Base-by-base conservation (phyloP, 768 basidiomycete species). In the Kondoa subrosea region DNA sequence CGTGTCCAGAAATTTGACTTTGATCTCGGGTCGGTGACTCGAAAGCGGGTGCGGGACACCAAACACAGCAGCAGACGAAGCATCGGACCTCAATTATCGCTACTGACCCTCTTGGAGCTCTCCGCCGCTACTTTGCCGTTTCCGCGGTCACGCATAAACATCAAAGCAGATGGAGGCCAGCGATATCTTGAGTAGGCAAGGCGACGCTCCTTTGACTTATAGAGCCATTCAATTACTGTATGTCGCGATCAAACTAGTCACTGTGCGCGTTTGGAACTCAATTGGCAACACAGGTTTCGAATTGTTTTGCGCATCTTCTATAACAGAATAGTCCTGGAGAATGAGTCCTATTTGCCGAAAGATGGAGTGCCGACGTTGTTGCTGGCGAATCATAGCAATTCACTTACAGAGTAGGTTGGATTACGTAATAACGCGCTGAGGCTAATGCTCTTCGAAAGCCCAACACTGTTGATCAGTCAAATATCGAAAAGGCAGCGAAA, bases 261-360 rank as follows among this genome's bases (percentile, higher is more conserved):
- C n/a, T n/a, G n/a, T n/a, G n/a, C n/a, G 40, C 40, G 12, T 50
- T 21, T 50, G 21, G 40, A n/a, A 8, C 40, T 50, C 12, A 50
- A 50, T 50, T 50, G 40, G 21, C 12, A 50, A 27, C 4, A 25
- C 58, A 25, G 21, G 14, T 59, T 59, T 31, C 58, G 82, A 72
- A 85, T 91, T 72, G 88, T 90, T 1, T 84, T 92, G 73, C 88
- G 88, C 75, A 87, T 91, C 70, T 92, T 92, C 78, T 92, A 92
- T 76, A 88, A 88, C 1, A 83, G 85, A 12, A 89, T 92, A 67
- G 87, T 91, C 29, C 82, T 92, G 17, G 88, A 92, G 76, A 87
- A 87, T 74, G 79, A 80, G 2, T 79, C 88, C 59, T 77, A 83
- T 64, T 83, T 92, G 64, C 88, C 89, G 26, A 77, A 80, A 72